phyloP scores from a whole-genome alignment of 805 yeast genomes.

The Yarrowia sp. region DNA sequence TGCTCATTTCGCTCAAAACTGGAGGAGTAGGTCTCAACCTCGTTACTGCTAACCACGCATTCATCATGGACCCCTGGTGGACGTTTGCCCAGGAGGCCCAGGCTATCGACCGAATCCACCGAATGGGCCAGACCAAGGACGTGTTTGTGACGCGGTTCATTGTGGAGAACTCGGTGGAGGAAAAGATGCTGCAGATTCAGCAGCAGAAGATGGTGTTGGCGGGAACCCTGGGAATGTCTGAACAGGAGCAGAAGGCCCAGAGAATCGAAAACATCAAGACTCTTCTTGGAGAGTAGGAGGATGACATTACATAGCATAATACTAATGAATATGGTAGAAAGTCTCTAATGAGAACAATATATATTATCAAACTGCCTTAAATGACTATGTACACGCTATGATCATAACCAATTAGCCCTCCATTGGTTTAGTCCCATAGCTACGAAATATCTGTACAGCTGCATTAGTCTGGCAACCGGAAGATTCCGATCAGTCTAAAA shows the following conservation, averaged over 20 bases:
- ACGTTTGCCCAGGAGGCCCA: slow-evolving; percentile 89
- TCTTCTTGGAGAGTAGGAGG: slow-evolving; percentile 46
- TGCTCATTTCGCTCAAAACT: slow-evolving; percentile 81
- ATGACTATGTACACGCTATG: too few species aligned
- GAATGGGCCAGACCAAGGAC: slow-evolving; percentile 80
- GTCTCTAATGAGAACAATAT: too few species aligned
- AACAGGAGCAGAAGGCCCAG: slow-evolving; percentile 50
- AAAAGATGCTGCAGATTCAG: slow-evolving; percentile 85
- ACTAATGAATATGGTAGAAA: too few species aligned
- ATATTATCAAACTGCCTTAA: too few species aligned
- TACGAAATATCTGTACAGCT: too few species aligned
- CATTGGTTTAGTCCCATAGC: too few species aligned
- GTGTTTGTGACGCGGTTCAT: slow-evolving; percentile 84
- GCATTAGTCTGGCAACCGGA: too few species aligned
- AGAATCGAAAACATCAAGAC: slow-evolving; percentile 51
- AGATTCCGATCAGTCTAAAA: too few species aligned
- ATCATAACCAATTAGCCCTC: too few species aligned
- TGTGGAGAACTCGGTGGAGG: slow-evolving; percentile 83
- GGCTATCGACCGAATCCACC: slow-evolving; percentile 88
- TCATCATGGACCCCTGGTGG: slow-evolving; percentile 98
- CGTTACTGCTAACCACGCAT: slow-evolving; percentile 83
- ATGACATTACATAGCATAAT: not conserved
- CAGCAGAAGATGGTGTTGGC: slow-evolving; percentile 65
- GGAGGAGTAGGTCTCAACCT: slow-evolving; percentile 94
- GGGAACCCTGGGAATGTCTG: slow-evolving; percentile 48